Evolutionary conservation across 805 yeast genomes (phyloP).

Genomic region (Clavispora vitiphila): DNA sequence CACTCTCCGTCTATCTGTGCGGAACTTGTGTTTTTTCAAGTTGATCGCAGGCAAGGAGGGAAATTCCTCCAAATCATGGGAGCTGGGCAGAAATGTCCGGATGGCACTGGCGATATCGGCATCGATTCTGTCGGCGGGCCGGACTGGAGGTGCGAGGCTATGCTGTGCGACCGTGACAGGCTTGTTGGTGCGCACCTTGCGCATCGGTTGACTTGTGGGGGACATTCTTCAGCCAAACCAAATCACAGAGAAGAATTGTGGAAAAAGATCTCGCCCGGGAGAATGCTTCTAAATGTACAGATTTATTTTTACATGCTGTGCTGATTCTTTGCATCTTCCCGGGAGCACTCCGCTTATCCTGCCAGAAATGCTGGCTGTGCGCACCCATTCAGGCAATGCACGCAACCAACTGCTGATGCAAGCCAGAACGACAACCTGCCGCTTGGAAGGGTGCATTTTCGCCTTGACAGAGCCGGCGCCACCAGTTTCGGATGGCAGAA

Average conservation of each 20-base stretch:
- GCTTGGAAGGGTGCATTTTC: not conserved
- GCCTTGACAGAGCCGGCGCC: not conserved
- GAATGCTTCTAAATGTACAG: not conserved
- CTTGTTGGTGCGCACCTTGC: not conserved
- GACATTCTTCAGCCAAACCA: not conserved
- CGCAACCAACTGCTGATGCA: too few species aligned
- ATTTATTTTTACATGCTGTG: not conserved
- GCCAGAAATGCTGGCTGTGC: not conserved
- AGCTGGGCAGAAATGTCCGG: constrained; percentile 23
- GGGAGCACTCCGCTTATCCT: not conserved
- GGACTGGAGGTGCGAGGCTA: not conserved
- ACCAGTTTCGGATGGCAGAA: too few species aligned
- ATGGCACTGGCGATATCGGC: constrained; percentile 27
- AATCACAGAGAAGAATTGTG: not conserved
- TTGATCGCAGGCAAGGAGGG: constrained; percentile 25
- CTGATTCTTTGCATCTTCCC: too few species aligned
- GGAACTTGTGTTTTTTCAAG: constrained; percentile 17
- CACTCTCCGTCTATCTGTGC: constrained; percentile 10
- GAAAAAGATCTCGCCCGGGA: not conserved
- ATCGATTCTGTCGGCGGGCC: constrained; percentile 5
- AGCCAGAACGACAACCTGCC: not conserved
- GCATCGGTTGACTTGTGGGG: not conserved
- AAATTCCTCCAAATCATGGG: constrained; percentile 21
- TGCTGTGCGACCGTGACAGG: too few species aligned
- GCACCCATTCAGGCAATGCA: not conserved